Base-by-base conservation (phyloP, 805 yeast genomes). In the Metschnikowia noctiluminum region DNA sequence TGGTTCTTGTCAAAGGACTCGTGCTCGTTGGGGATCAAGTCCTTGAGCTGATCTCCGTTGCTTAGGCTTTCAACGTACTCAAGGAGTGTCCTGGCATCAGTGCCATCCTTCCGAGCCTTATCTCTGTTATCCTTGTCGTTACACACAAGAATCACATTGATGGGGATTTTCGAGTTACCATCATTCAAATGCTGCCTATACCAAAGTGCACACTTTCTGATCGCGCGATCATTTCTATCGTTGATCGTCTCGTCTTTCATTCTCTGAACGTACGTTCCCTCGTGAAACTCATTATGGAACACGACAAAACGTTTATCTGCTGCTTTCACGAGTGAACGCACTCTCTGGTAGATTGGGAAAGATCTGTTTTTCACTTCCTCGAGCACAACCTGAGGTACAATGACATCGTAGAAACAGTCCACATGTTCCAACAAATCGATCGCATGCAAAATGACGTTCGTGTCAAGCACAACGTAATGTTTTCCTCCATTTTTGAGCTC, bases 281-380 rank as follows among this genome's bases (percentile, higher is more conserved):
- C 79, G 56, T 80, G 80, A 66, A 90, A 94, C 66, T 92, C 98
- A 68, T 94, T 94, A 69, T 94, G 97, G 68, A 88, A 94, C 2
- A 94, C 94, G 35, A 87, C 80, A 61, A 90, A 89, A 51, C 97
- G 75, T 66, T 94, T 94, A 35, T 80, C 87, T 45, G 84, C 89
- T 40, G 80, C 75, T 57, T 87, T 85, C 30, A 88, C 82, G 15
- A 94, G 70, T 2, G 87, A 79, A 60, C 97, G 78, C 42, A 92
- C 68, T 62, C 99, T 78, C 59, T 87, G 82, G 64, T 91, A 94
- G 15, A 92, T 84, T 4, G 99, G 96, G 61, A 84, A 81, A 43
- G 96, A 88, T 61, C 85, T 77, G 63, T 89, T 89, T 55, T 89
- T 81, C 9, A 92, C 96, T 66, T 94, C 98, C 57, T 95, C 97